A percentile compares a stretch with the other conserved stretches of the same genome.
These are phyloP conservation scores for Piloderma croceum DNA, from an alignment of 768 basidiomycete species.

Conservation along the genomic window DNA sequence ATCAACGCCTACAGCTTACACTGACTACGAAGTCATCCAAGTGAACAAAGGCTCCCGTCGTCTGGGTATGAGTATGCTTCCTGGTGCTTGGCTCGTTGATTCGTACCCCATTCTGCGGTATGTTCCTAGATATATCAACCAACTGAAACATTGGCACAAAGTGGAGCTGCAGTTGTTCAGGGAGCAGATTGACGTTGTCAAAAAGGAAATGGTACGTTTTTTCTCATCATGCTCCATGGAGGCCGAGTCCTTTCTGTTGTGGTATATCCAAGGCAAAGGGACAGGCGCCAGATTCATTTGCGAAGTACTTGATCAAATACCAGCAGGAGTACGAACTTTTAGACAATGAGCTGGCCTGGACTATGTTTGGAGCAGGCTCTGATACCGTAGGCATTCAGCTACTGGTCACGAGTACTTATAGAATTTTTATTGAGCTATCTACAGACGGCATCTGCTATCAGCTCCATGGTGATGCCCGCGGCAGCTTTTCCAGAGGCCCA, in stretches of 20 bases:
- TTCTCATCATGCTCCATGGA: no score
- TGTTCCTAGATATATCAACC: constrained; percentile 57
- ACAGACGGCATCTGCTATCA: constrained; percentile 55
- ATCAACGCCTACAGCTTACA: constrained; percentile 22
- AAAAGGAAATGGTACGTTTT: constrained; percentile 38
- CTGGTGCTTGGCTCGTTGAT: constrained; percentile 32
- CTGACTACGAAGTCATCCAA: constrained; percentile 27
- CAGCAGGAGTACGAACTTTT: constrained; percentile 50
- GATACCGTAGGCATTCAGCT: constrained; percentile 52
- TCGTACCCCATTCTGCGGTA: constrained; percentile 34
- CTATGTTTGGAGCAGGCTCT: constrained; percentile 62
- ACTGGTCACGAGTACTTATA: no score
- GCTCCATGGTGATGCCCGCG: constrained; percentile 50
- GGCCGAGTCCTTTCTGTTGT: no score
- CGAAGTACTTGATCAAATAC: constrained; percentile 51
- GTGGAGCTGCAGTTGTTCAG: constrained; percentile 55
- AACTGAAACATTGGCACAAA: constrained; percentile 48
- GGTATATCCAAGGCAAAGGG: constrained; percentile 24
- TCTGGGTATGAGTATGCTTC: constrained; percentile 31
- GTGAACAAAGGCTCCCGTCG: constrained; percentile 30
- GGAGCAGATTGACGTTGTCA: constrained; percentile 43
- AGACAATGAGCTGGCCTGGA: constrained; percentile 53
- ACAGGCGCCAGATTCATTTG: constrained; percentile 39
- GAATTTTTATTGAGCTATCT: no score
- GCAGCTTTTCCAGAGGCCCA: constrained; percentile 52